Base-by-base conservation (phyloP, 768 basidiomycete species). In the Harrya chromipes region DNA sequence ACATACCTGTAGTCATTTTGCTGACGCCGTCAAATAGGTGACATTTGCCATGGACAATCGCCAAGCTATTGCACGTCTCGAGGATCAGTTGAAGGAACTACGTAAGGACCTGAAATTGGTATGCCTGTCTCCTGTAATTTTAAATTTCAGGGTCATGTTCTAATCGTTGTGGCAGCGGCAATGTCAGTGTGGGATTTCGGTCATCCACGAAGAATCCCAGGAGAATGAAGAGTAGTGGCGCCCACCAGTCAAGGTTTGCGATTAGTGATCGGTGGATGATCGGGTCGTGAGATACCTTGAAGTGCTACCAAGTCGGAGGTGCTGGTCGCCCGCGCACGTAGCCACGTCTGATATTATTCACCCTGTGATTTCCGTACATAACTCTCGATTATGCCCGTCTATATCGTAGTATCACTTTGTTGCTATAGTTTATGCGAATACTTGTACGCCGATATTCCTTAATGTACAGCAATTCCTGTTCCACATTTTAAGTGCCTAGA, bases 31-130 rank as follows among this genome's bases (percentile, higher is more conserved):
- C 4, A 13, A 13, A 29, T 14, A 58, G 52, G 29, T 59, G 12
- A 59, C 40, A 27, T 43, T 58, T 8, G 49, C 56, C 14, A 46
- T 59, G 1, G 53, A 59, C 31, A 47, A 39, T 40, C 26, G 42
- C 9, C 46, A 45, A 1, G 49, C 43, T 20, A 36, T 59, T 19
- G 40, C 49, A 12, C 46, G 38, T 24, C 49, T 58, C 11, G 46
- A 58, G 16, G 57, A 42, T 8, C 52, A 58, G 9, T 3, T 58
- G 38, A 27, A 2, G n/a, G 24, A 6, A 21, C 3, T 55, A 23
- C 7, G 23, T 20, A 26, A 20, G 1, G 26, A 19, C 17, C 1
- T 27, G 16, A 21, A 13, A 40, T 12, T 19, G 43, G 57, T 59
- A 26, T 10, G 52, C 4, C 9, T 11, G 31, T 16, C 31, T 31